Evolutionary conservation across 1,139 yeast species (phyloP).

Genomic region (Pichia sp.): DNA sequence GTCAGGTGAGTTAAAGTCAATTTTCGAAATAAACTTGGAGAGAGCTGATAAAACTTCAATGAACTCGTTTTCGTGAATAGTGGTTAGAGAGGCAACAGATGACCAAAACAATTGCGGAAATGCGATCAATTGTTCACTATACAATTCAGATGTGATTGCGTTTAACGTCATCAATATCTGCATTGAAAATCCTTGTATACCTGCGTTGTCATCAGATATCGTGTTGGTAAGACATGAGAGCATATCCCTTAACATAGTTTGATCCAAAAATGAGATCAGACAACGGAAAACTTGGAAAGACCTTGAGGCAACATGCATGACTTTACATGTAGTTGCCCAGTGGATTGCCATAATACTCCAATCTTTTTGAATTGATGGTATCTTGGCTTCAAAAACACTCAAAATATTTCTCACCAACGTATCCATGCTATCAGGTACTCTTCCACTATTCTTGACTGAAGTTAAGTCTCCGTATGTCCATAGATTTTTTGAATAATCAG

Average conservation of each 20-base stretch:
- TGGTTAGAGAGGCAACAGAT: slow-evolving; percentile 84
- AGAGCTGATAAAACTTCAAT: slow-evolving; percentile 80
- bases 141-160: slow-evolving; percentile 83
- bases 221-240: slow-evolving; percentile 89
- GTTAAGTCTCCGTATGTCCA: slow-evolving; percentile 90
- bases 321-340: slow-evolving; percentile 99
- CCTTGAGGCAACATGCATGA: slow-evolving; percentile 92
- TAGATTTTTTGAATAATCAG: slow-evolving; percentile 40
- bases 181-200: slow-evolving; percentile 96
- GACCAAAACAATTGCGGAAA: slow-evolving; percentile 97
- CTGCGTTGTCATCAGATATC: slow-evolving; percentile 79
- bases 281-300: slow-evolving; percentile 92
- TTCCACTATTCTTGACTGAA: slow-evolving; percentile 72
- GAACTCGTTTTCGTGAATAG: slow-evolving; percentile 90
- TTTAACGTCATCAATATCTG: slow-evolving; percentile 93
- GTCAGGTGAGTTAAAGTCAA: slow-evolving; percentile 80
- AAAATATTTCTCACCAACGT: slow-evolving; percentile 63
- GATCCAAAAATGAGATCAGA: slow-evolving; percentile 71
- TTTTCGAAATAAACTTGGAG: slow-evolving; percentile 78
- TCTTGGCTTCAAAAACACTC: slow-evolving; percentile 45
- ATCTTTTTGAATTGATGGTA: slow-evolving; percentile 54
- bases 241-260: slow-evolving; percentile 89
- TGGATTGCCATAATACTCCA: slow-evolving; percentile 82
- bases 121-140: slow-evolving; percentile 70
- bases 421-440: slow-evolving; percentile 88